Conservation (phyloP, 228 moss, liverwort and hornwort genomes). For the Sphagnum fallax region DNA sequence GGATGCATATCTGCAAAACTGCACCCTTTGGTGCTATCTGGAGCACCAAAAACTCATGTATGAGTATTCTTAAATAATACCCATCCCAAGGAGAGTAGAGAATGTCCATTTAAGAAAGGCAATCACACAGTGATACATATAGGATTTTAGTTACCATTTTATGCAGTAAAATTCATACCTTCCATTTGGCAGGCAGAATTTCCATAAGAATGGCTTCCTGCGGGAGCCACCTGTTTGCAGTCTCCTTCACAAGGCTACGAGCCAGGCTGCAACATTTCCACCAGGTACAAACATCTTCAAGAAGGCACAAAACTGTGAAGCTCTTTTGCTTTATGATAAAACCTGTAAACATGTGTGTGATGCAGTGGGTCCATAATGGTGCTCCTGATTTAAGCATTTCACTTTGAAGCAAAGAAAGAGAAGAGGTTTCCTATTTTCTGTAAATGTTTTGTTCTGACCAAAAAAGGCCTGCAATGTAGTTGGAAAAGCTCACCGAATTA, state of each 20-base stretch:
- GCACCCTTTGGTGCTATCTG: slow-evolving; percentile 34
- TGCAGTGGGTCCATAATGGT: too few relatives aligned
- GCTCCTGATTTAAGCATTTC: too few relatives aligned
- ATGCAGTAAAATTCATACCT: slow-evolving; percentile 9
- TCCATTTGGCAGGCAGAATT: slow-evolving; percentile 61
- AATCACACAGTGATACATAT: not conserved
- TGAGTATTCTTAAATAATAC: not conserved
- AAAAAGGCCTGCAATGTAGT: too few relatives aligned
- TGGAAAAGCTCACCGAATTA: slow-evolving; percentile 12
- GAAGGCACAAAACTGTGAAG: too few relatives aligned
- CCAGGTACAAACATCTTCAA: too few relatives aligned
- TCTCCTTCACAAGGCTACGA: slow-evolving; percentile 34
- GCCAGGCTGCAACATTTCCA: slow-evolving; percentile 18
- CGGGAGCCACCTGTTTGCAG: slow-evolving; percentile 44
- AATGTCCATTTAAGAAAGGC: too few relatives aligned
- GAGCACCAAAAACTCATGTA: not conserved
- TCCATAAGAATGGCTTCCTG: slow-evolving; percentile 55
- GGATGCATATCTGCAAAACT: slow-evolving; percentile 42
- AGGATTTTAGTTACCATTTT: slow-evolving; percentile 6
- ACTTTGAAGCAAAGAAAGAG: too few relatives aligned
- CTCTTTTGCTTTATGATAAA: too few relatives aligned
- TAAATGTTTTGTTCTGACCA: too few relatives aligned
- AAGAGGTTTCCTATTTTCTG: too few relatives aligned
- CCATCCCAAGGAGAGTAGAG: too few relatives aligned
- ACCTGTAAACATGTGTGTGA: too few relatives aligned